A percentile compares a stretch with the other conserved stretches of the same genome.
Evolutionary conservation across 805 yeast genomes (phyloP).

Genomic region (Saccharomycopsis amapae): DNA sequence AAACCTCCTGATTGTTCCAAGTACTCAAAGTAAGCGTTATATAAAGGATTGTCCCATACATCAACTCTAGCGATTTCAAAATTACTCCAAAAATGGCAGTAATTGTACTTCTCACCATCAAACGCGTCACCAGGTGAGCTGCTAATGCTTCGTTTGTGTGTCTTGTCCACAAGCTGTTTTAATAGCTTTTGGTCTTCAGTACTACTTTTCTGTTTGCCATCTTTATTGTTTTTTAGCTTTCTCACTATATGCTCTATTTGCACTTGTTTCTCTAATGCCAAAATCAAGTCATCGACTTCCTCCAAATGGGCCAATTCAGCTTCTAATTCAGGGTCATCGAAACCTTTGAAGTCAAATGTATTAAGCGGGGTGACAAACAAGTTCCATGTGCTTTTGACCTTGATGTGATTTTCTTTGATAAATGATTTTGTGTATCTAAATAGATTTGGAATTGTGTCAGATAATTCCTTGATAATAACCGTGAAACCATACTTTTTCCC

Average conservation of each 20-base stretch:
- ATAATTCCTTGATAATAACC: slow-evolving; percentile 67
- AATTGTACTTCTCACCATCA: slow-evolving; percentile 61
- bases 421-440: slow-evolving; percentile 67
- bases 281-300: slow-evolving; percentile 27
- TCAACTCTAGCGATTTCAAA: slow-evolving; percentile 86
- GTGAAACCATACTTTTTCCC: slow-evolving; percentile 83
- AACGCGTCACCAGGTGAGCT: slow-evolving; percentile 46
- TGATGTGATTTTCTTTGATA: slow-evolving; percentile 40
- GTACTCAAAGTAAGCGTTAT: slow-evolving; percentile 58
- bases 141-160: slow-evolving; percentile 30
- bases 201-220: background rate
- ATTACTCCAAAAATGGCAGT: slow-evolving; percentile 90
- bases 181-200: slow-evolving; percentile 28
- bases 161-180: slow-evolving; percentile 33
- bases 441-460: slow-evolving; percentile 74
- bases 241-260: slow-evolving; percentile 24
- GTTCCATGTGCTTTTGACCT: slow-evolving; percentile 62
- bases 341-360: slow-evolving; percentile 28
- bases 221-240: background rate
- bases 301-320: slow-evolving; percentile 18
- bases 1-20: slow-evolving; percentile 77
- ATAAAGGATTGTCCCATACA: slow-evolving; percentile 57
- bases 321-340: slow-evolving; percentile 28
- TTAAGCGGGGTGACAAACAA: slow-evolving; percentile 44
- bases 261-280: slow-evolving; percentile 24